These are phyloP conservation scores for Crithidia bombi DNA, from an alignment of 208 protist genomes.

Conservation along the genomic window DNA sequence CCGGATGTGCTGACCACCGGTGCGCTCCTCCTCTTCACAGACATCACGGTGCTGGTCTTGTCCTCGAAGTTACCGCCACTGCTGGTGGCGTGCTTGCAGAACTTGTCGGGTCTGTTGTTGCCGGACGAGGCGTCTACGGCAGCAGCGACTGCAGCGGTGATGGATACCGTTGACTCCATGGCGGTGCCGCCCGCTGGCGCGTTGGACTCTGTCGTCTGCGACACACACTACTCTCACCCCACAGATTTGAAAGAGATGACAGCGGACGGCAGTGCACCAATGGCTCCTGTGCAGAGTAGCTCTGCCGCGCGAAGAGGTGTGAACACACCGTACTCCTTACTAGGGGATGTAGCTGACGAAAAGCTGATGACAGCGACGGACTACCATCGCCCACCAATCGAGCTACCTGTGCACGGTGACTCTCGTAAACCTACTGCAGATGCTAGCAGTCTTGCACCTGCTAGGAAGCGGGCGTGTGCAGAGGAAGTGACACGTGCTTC, in stretches of 20 bases:
- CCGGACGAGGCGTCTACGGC: slow-evolving; percentile 44
- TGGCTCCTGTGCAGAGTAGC: not conserved
- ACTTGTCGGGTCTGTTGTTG: slow-evolving; percentile 74
- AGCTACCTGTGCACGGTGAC: no score
- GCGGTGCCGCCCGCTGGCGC: not conserved
- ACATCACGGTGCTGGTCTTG: slow-evolving; percentile 68
- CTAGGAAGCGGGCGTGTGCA: not conserved
- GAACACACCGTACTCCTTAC: not conserved
- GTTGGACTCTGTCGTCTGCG: not conserved
- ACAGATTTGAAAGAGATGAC: not conserved
- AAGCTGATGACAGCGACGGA: no score
- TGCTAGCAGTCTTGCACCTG: no score
- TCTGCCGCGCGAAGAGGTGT: no score
- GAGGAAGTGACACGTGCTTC: not conserved
- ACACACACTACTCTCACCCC: not conserved
- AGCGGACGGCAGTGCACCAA: no score
- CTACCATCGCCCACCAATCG: no score
- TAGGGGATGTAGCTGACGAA: no score
- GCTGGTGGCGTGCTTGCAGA: slow-evolving; percentile 79
- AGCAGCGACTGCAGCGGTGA: slow-evolving; percentile 3
- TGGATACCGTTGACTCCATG: not conserved
- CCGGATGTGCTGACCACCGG: slow-evolving; percentile 69
- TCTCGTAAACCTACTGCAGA: no score
- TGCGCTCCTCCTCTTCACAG: slow-evolving; percentile 69
- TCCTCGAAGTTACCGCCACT: slow-evolving; percentile 62